Conservation (phyloP, 768 basidiomycete species). For the Boletus reticuloceps region DNA sequence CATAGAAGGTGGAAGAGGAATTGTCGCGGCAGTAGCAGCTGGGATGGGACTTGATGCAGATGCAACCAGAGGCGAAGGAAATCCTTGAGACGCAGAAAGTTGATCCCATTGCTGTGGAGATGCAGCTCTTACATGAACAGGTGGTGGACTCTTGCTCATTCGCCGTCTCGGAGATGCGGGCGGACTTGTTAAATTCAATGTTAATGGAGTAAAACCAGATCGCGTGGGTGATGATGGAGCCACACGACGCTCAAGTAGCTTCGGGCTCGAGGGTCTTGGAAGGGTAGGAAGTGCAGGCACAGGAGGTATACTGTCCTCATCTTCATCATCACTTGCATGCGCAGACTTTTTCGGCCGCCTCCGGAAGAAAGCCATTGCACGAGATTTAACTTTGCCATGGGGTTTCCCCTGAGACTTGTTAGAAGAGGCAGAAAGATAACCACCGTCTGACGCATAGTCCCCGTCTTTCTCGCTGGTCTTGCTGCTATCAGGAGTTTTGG, state of each 20-base stretch:
- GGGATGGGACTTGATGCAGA: conserved; percentile 8
- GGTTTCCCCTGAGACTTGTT: conserved; percentile 32
- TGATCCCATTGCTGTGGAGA: conserved; percentile 12
- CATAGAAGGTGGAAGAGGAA: conserved; percentile 16
- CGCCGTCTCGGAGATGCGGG: conserved; percentile 18
- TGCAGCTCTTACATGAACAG: conserved; percentile 7
- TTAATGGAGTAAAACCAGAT: conserved; percentile 27
- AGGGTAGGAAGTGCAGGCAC: conserved; percentile 31
- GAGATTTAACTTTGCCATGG: conserved; percentile 27
- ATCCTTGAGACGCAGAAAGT: background rate
- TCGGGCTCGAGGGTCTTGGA: conserved; percentile 30
- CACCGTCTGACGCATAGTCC: conserved; percentile 28
- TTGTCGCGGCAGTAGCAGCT: background rate
- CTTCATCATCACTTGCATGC: conserved; percentile 30
- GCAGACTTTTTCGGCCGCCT: conserved; percentile 27
- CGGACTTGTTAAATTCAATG: conserved; percentile 22
- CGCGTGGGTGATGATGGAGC: conserved; percentile 27
- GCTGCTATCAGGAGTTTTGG: conserved; percentile 13
- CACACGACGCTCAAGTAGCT: conserved; percentile 22
- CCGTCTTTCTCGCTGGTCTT: conserved; percentile 20
- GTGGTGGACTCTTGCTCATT: conserved; percentile 30
- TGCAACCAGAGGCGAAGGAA: conserved; percentile 9
- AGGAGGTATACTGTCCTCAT: conserved; percentile 28
- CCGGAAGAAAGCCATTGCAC: conserved; percentile 34
- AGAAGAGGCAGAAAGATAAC: conserved; percentile 34